Percentiles rank a stretch among this genome's conserved stretches.
Evolutionary conservation across 495 filamentous ascomycete genomes (phyloP).

Genomic region (Penicillium verhagenii): DNA sequence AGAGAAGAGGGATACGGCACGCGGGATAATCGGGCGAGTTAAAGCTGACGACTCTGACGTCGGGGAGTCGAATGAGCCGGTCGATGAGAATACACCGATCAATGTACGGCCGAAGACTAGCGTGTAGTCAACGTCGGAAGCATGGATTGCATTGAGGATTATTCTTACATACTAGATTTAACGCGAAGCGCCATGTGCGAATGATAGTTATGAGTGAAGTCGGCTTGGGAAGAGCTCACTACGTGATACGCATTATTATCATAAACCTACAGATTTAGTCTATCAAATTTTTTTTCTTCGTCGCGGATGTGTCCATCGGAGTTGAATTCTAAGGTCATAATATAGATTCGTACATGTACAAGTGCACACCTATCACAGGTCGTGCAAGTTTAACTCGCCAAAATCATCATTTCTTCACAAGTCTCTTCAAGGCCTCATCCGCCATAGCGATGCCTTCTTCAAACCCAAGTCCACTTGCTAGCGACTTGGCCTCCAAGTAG

Average conservation of each 20-base stretch:
- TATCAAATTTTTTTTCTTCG: not conserved
- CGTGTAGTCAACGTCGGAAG: not conserved
- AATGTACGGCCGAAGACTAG: slow-evolving; percentile 10
- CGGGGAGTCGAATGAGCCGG: not conserved
- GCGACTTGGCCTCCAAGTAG: slow-evolving; percentile 58
- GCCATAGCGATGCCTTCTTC: slow-evolving; percentile 61
- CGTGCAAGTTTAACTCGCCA: not conserved
- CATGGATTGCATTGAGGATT: not conserved
- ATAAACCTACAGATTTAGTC: too few species aligned
- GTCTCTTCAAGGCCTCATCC: slow-evolving; percentile 43
- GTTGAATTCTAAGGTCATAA: slow-evolving; percentile 20
- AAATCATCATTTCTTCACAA: slow-evolving; percentile 34
- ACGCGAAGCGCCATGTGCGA: too few species aligned
- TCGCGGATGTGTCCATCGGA: not conserved
- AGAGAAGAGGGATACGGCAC: slow-evolving; percentile 28
- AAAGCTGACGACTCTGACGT: not conserved
- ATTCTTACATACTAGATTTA: not conserved
- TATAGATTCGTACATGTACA: slow-evolving; percentile 13
- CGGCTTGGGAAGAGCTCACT: too few species aligned
- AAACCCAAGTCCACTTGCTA: slow-evolving; percentile 64
- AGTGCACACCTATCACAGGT: not conserved
- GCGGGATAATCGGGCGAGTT: slow-evolving; percentile 25
- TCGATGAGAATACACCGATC: not conserved
- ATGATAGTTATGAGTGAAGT: too few species aligned
- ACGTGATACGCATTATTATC: too few species aligned